Conservation (phyloP, 1,284 basidiomycete species). For the Ganoderma sp. region DNA sequence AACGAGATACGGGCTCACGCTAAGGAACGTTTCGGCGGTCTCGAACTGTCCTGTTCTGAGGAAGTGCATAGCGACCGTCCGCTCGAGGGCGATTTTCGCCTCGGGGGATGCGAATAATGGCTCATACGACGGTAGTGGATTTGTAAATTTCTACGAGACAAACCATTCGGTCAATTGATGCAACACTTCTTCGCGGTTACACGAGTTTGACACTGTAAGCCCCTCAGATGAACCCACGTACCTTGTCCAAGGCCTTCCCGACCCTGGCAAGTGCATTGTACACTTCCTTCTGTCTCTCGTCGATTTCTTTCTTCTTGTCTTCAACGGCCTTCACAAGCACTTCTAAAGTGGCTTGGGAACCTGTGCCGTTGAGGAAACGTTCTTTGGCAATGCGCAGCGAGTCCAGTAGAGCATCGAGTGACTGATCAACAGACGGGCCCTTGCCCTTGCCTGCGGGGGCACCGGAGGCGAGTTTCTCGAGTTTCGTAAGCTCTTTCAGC, state of each 20-base stretch:
- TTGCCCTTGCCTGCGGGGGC: slow-evolving; percentile 54
- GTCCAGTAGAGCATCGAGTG: slow-evolving; percentile 72
- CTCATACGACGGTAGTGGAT: slow-evolving; percentile 67
- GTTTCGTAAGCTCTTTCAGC: slow-evolving; percentile 75
- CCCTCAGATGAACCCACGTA: slow-evolving; percentile 39
- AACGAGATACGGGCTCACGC: slow-evolving; percentile 49
- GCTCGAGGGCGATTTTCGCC: slow-evolving; percentile 70
- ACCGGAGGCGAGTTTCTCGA: slow-evolving; percentile 64
- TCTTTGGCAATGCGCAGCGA: slow-evolving; percentile 65
- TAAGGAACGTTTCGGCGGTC: slow-evolving; percentile 73
- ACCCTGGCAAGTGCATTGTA: slow-evolving; percentile 78
- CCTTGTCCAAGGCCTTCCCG: slow-evolving; percentile 91
- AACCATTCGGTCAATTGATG: neutral
- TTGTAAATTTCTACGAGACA: slow-evolving; percentile 67
- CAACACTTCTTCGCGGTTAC: no score
- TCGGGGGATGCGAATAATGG: slow-evolving; percentile 70
- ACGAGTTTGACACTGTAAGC: no score
- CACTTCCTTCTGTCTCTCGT: slow-evolving; percentile 87
- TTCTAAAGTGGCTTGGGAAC: slow-evolving; percentile 58
- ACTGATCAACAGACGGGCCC: slow-evolving; percentile 60
- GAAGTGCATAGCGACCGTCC: slow-evolving; percentile 78
- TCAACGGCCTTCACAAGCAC: slow-evolving; percentile 67
- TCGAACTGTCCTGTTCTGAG: slow-evolving; percentile 81
- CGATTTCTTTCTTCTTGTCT: slow-evolving; percentile 80
- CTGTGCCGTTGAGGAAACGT: slow-evolving; percentile 57